A percentile compares a stretch with the other conserved stretches of the same genome.
Evolutionary conservation across 169 alveolate genomes (phyloP).

Genomic region (Cryptosporidium tyzzeri): DNA sequence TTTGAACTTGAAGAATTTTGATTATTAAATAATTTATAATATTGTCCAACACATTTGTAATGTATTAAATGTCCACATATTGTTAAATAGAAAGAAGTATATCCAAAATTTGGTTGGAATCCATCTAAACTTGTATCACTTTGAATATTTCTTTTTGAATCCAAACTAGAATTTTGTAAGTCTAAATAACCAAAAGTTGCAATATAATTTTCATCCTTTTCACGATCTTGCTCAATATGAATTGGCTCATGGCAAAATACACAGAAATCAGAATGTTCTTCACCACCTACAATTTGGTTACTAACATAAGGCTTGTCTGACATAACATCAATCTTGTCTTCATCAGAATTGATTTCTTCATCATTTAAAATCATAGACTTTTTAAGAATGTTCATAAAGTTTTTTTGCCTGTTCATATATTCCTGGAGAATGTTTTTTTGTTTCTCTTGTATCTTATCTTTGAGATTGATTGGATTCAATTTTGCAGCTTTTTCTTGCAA

Average conservation of each 20-base stretch:
- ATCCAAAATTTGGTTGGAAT: neutral
- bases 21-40: constrained; percentile 17
- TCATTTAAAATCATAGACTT: neutral
- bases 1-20: neutral
- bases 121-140: neutral
- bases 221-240: neutral
- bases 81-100: constrained; percentile 35
- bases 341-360: neutral
- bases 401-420: constrained; percentile 20
- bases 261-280: constrained; percentile 2
- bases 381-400: constrained; percentile 6
- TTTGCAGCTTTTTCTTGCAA: neutral
- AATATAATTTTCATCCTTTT: neutral
- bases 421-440: constrained; percentile 23
- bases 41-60: constrained; percentile 30
- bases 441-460: neutral
- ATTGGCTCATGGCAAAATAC: constrained; percentile 66
- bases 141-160: neutral
- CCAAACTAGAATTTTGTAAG: constrained; percentile 13
- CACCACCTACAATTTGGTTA: neutral
- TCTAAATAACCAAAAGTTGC: constrained; percentile 67
- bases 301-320: neutral
- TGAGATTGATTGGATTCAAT: neutral
- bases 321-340: neutral
- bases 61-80: constrained; percentile 64